phyloP scores from a whole-genome alignment of 768 basidiomycete species.

The Boletus rubropictus region DNA sequence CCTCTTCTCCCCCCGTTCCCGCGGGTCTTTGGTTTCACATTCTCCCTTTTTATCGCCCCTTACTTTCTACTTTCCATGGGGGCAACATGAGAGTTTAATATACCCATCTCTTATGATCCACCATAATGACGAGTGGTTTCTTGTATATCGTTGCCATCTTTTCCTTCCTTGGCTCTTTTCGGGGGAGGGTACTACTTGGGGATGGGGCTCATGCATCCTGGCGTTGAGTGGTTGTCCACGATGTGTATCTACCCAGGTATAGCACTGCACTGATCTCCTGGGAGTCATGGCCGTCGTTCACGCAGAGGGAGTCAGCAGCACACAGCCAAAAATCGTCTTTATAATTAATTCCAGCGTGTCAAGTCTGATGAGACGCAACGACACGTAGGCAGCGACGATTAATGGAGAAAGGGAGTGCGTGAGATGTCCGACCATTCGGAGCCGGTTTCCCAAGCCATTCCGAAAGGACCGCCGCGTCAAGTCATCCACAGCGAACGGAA shows the following conservation, averaged over 20 bases:
- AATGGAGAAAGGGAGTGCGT: not conserved
- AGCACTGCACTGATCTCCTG: too few species aligned
- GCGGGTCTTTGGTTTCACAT: not conserved
- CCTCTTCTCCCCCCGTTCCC: not conserved
- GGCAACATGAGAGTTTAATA: conserved; percentile 23
- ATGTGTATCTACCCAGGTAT: conserved; percentile 15
- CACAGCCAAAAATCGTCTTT: too few species aligned
- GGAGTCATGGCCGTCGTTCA: not conserved
- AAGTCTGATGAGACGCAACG: too few species aligned
- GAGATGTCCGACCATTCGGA: too few species aligned
- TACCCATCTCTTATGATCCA: conserved; percentile 22
- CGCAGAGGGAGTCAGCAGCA: not conserved
- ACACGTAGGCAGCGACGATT: not conserved
- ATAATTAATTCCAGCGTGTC: too few species aligned
- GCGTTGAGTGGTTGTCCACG: conserved; percentile 5
- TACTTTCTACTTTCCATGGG: conserved; percentile 2
- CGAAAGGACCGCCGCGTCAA: too few species aligned
- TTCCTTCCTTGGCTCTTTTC: conserved; percentile 1
- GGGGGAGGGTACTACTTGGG: conserved; percentile 2
- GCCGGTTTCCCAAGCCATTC: too few species aligned
- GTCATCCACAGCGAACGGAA: not conserved
- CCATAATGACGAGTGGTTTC: conserved; percentile 14
- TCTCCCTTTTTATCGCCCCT: not conserved
- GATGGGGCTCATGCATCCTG: not conserved
- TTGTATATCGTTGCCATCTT: conserved; percentile 1